phyloP scores from a whole-genome alignment of 2,329 filamentous ascomycete species.

The Fusarium anguioides region DNA sequence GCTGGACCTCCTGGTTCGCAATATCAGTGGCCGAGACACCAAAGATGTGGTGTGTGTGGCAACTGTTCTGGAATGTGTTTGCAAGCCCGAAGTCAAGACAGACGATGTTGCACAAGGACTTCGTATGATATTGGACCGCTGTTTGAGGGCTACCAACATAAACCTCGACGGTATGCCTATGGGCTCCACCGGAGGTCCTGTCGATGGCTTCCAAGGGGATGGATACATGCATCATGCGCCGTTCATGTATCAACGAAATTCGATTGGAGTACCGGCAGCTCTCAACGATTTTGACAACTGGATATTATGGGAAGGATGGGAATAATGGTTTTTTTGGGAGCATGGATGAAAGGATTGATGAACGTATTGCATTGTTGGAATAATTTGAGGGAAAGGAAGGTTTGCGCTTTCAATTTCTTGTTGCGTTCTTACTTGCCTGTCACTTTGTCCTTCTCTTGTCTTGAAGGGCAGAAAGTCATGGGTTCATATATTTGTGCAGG shows the following conservation, averaged over 20 bases:
- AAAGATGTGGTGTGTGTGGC: constrained; percentile 63
- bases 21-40: constrained; percentile 61
- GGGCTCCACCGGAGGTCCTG: constrained; percentile 4
- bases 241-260: constrained; percentile 49
- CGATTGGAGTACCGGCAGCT: constrained; percentile 42
- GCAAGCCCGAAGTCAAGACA: constrained; percentile 54
- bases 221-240: constrained; percentile 46
- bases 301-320: constrained; percentile 56
- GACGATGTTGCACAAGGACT: constrained; percentile 57
- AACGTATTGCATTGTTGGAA: not conserved
- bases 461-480: not conserved
- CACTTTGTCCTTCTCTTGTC: constrained; percentile 18
- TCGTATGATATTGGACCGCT: constrained; percentile 57
- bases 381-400: not conserved
- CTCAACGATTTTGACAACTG: constrained; percentile 49
- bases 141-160: constrained; percentile 57
- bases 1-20: constrained; percentile 57
- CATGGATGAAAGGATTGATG: not conserved
- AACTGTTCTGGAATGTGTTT: constrained; percentile 60
- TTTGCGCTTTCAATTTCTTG: not conserved
- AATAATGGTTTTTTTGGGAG: constrained; percentile 34
- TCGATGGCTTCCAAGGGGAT: constrained; percentile 42
- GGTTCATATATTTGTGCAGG: constrained; percentile 27
- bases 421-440: not conserved
- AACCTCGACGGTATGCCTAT: constrained; percentile 52